phyloP scores from a whole-genome alignment of 225 moss, liverwort and hornwort genomes.

The Lunularia cruciata region DNA sequence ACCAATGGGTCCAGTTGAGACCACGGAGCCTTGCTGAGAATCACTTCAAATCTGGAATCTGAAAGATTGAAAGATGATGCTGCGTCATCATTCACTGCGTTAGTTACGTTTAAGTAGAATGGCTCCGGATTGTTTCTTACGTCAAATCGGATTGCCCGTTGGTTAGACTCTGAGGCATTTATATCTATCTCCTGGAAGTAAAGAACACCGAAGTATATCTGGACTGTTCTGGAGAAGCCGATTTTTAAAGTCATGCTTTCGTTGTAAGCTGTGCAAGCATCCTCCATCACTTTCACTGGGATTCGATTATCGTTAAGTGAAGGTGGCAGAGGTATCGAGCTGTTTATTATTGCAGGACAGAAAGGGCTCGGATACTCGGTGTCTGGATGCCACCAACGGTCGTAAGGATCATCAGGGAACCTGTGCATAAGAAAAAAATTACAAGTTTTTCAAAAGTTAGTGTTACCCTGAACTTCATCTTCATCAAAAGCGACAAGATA shows the following conservation, averaged over 20 bases:
- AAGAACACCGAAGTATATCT: not conserved
- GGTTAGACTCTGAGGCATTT: not conserved
- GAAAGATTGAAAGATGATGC: not conserved
- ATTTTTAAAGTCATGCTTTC: not conserved
- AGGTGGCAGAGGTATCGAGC: not conserved
- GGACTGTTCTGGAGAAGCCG: not conserved
- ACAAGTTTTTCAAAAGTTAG: too few species aligned
- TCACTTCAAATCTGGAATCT: not conserved
- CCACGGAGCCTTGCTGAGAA: not conserved
- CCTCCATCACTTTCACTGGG: not conserved
- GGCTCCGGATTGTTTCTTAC: too few species aligned
- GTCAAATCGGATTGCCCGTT: not conserved
- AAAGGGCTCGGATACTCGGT: too few species aligned
- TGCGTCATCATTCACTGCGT: not conserved
- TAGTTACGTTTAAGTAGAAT: not conserved
- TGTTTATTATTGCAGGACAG: not conserved
- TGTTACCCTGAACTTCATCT: too few species aligned
- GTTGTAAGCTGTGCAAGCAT: not conserved
- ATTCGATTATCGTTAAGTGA: not conserved
- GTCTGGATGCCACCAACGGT: conserved; percentile 11
- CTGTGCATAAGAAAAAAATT: too few species aligned
- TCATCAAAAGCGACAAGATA: too few species aligned
- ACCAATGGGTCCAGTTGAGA: not conserved
- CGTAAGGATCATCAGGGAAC: conserved; percentile 20
- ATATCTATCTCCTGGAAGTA: conserved; percentile 19